These are phyloP conservation scores for Streptanthus diversifolius DNA, from an alignment of 345 rosid genomes.

Conservation along the genomic window DNA sequence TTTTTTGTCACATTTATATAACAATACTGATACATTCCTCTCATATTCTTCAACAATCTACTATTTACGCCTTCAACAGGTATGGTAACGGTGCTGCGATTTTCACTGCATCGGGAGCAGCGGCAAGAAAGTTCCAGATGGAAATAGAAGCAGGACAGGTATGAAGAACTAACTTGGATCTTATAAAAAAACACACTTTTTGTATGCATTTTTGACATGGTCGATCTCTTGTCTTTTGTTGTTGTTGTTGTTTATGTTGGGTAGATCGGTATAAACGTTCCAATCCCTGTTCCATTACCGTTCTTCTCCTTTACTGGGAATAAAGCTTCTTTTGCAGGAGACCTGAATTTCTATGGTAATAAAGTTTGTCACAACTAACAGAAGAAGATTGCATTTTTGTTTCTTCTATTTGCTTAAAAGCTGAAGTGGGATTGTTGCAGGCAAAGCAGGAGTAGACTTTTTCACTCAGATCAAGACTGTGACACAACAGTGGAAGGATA, in stretches of 20 bases:
- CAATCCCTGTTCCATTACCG: constrained; percentile 94
- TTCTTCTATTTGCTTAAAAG: neutral
- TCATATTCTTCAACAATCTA: neutral
- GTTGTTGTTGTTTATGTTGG: neutral
- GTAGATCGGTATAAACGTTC: constrained; percentile 94
- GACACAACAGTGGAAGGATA: constrained; percentile 97
- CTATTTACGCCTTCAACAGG: constrained; percentile 37
- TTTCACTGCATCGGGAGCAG: constrained; percentile 87
- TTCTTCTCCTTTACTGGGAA: constrained; percentile 94
- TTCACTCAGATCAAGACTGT: constrained; percentile 90
- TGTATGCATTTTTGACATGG: constrained; percentile 1
- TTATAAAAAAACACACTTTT: neutral
- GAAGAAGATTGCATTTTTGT: neutral
- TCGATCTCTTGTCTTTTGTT: neutral
- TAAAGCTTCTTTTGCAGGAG: constrained; percentile 94
- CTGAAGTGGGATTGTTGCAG: constrained; percentile 40
- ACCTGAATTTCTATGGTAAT: constrained; percentile 94
- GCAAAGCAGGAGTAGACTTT: constrained; percentile 93
- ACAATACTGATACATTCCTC: neutral
- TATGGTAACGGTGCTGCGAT: constrained; percentile 95
- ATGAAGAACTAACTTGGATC: neutral
- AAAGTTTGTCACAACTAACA: neutral
- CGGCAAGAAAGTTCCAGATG: constrained; percentile 90
- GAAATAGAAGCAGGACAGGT: constrained; percentile 99
- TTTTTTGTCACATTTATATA: neutral